These are phyloP conservation scores for Phialocephala sp. DNA, from an alignment of 2,329 filamentous ascomycete species.

Conservation along the genomic window DNA sequence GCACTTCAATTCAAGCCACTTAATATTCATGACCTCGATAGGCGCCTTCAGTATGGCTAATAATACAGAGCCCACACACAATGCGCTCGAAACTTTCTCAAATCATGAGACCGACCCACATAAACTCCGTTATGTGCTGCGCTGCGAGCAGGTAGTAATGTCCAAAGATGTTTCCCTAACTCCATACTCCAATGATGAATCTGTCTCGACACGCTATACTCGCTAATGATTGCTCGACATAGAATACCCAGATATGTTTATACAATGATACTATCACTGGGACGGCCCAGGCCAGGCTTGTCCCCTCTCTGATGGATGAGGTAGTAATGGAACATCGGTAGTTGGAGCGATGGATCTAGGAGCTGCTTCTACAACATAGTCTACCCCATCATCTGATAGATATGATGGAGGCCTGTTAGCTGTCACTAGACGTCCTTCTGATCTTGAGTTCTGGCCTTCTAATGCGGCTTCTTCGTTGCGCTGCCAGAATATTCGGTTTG, in stretches of 20 bases:
- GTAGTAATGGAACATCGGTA: conserved; percentile 50
- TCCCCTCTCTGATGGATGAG: conserved; percentile 54
- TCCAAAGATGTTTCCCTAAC: conserved; percentile 13
- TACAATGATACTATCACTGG: conserved; percentile 1
- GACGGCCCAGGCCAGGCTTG: conserved; percentile 15
- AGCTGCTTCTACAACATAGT: conserved; percentile 72
- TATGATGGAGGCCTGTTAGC: conserved; percentile 75
- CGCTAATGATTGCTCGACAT: conserved; percentile 16
- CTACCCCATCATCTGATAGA: conserved; percentile 74
- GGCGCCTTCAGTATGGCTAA: background rate
- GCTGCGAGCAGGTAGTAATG: conserved; percentile 4
- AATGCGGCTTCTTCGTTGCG: conserved; percentile 55
- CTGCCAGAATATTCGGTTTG: conserved; percentile 82
- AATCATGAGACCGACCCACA: background rate
- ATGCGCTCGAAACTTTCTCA: background rate
- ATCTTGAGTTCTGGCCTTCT: conserved; percentile 26
- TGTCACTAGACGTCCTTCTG: conserved; percentile 35
- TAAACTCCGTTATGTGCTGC: conserved; percentile 12
- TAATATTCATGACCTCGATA: background rate
- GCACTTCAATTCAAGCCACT: background rate
- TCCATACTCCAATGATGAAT: conserved; percentile 17
- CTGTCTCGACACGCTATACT: conserved; percentile 9
- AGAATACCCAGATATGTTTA: background rate
- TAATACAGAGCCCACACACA: background rate
- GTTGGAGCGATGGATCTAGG: conserved; percentile 61